Evolutionary conservation across 2,329 filamentous ascomycete species (phyloP), one percentile per base, ranked within the genome.

Genomic region (Pseudogymnoascus sp.): DNA sequence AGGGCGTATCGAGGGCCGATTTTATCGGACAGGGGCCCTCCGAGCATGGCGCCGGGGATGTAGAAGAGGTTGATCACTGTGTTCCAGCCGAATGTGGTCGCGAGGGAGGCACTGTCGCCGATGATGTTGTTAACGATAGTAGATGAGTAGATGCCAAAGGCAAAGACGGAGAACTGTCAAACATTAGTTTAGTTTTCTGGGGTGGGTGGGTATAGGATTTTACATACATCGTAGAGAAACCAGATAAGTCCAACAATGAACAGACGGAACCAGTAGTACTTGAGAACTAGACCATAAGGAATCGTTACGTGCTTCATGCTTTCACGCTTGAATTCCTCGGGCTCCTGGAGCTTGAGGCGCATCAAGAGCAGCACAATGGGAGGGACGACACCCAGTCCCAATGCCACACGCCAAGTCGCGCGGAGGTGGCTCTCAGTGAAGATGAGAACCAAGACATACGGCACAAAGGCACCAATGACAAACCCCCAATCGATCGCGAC

Each of bases 41-140:
- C 92, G 3, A 88, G 74, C 59, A 92, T 78, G 22, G 90, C 89
- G 1, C 92, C 92, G 0, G 91, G 91, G 57, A 96, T 81, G 73
- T 95, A 95, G 74, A 96, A 96, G 64, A 91, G 77, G 72, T 94
- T 96, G 76, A 95, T 85, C 41, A 96, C 81, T 0, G 88, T 91
- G 71, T 90, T 91, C 91, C 91, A 96, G 39, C 91, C 92, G 64
- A 96, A 92, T 9, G 85, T 77, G 64, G 88, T 88, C 70, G 90
- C 93, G 1, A 96, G 76, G 0, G 87, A 81, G 0, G 83, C 78
- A 4, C 71, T 68, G 0, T 78, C 69, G 8, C 83, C 82, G 41
- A 87, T 84, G 28, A 90, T 81, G 62, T 83, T 85, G 38, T 77
- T 72, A 0, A 95, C 76, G 68, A 96, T 93, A 1, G 85, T 82